A percentile compares a stretch with the other conserved stretches of the same genome.
These are phyloP conservation scores for Penicillium italicum DNA, from an alignment of 2,329 filamentous ascomycete species.

Conservation along the genomic window DNA sequence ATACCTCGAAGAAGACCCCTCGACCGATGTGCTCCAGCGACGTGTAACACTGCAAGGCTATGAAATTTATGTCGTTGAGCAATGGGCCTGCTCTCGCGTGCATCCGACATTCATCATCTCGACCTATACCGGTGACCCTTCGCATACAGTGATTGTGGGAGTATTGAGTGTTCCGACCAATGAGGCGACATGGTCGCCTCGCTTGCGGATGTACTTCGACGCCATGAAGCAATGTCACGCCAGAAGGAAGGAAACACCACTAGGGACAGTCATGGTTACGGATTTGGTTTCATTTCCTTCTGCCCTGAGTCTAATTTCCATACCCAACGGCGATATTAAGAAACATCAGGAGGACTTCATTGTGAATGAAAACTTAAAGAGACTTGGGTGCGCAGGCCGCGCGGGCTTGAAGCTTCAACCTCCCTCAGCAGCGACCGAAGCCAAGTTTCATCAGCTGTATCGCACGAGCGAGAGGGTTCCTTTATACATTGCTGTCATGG, in stretches of 20 bases:
- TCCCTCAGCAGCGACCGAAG: conserved; percentile 75
- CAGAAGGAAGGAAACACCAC: conserved; percentile 71
- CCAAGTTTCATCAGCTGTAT: conserved; percentile 90
- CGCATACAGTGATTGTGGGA: conserved; percentile 72
- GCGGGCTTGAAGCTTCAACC: conserved; percentile 76
- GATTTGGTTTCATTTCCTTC: conserved; percentile 91
- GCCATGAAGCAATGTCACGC: conserved; percentile 83
- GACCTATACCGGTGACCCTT: conserved; percentile 84
- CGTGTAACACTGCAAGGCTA: conserved; percentile 72
- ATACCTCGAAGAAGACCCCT: conserved; percentile 81
- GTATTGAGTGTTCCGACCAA: conserved; percentile 80
- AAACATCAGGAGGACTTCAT: conserved; percentile 81
- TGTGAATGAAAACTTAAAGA: conserved; percentile 90
- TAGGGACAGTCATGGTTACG: conserved; percentile 88
- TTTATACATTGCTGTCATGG: conserved; percentile 73
- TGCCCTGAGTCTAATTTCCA: conserved; percentile 82
- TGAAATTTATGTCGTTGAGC: conserved; percentile 90
- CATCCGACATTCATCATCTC: conserved; percentile 89
- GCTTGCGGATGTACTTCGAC: conserved; percentile 78
- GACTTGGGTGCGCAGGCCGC: conserved; percentile 84
- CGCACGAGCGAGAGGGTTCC: conserved; percentile 78
- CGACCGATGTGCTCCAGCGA: conserved; percentile 70
- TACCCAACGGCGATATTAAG: conserved; percentile 80
- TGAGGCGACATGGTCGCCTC: conserved; percentile 72
- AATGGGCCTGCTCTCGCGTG: conserved; percentile 91